Conservation (phyloP, 1,139 yeast species). For the Kodamaea alishanica region DNA sequence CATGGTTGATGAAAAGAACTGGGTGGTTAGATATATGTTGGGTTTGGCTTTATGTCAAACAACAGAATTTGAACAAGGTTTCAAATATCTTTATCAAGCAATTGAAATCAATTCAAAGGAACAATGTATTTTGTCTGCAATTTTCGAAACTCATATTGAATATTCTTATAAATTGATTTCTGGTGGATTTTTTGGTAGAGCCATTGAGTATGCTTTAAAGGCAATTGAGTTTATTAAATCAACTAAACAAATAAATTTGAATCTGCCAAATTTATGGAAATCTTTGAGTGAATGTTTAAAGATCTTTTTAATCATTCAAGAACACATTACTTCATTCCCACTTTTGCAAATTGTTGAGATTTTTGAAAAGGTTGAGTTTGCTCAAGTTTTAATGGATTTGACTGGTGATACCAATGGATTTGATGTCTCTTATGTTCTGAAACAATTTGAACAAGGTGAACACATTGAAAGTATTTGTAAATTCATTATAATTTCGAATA, state of each 20-base stretch:
- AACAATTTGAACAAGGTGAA: slow-evolving; percentile 14
- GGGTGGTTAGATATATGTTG: slow-evolving; percentile 64
- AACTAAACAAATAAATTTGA: slow-evolving; percentile 34
- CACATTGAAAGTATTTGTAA: slow-evolving; percentile 19
- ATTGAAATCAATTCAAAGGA: slow-evolving; percentile 45
- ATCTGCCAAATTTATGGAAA: slow-evolving; percentile 54
- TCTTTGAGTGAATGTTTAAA: slow-evolving; percentile 48
- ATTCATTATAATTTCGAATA: slow-evolving; percentile 27
- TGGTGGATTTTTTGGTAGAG: slow-evolving; percentile 66
- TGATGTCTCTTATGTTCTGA: slow-evolving; percentile 11
- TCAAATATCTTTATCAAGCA: slow-evolving; percentile 34
- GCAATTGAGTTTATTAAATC: slow-evolving; percentile 50
- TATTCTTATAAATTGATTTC: slow-evolving; percentile 51
- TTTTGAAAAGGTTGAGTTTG: slow-evolving; percentile 20
- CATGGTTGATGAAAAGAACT: slow-evolving; percentile 40
- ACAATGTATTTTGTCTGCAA: slow-evolving; percentile 53
- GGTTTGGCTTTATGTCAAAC: slow-evolving; percentile 56
- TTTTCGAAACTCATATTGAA: slow-evolving; percentile 55
- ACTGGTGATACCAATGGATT: slow-evolving; percentile 5
- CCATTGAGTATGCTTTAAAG: slow-evolving; percentile 34
- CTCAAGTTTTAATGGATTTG: slow-evolving; percentile 6
- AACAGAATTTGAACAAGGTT: slow-evolving; percentile 38
- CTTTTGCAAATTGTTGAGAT: slow-evolving; percentile 34
- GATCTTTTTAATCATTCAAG: slow-evolving; percentile 44
- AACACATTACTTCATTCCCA: slow-evolving; percentile 42